A percentile compares a stretch with the other conserved stretches of the same genome.
Evolutionary conservation across 352 stramenopile genomes (phyloP).

Genomic region (Phytophthora citricola): DNA sequence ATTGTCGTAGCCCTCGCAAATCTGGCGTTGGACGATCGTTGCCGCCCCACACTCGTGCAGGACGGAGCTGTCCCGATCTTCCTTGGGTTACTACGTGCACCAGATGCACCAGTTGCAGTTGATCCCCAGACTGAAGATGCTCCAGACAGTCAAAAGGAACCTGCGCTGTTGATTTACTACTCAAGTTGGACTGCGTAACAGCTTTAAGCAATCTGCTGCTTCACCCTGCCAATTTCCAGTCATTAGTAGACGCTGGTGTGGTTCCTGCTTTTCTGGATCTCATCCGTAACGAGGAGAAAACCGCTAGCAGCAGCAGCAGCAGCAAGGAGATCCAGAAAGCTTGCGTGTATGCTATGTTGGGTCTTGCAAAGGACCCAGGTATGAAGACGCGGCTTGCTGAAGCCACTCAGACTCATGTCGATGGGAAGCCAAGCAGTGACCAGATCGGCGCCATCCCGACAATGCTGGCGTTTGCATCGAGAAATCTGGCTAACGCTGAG

Average conservation of each 20-base stretch:
- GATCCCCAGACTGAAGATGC: slow-evolving; percentile 15
- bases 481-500: slow-evolving; percentile 61
- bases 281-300: slow-evolving; percentile 46
- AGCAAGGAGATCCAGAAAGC: slow-evolving; percentile 79
- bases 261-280: slow-evolving; percentile 70
- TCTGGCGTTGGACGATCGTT: slow-evolving; percentile 76
- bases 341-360: slow-evolving; percentile 83
- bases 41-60: slow-evolving; percentile 61
- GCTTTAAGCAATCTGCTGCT: slow-evolving; percentile 85
- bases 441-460: slow-evolving; percentile 62
- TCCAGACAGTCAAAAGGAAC: slow-evolving; percentile 28
- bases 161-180: slow-evolving; percentile 41
- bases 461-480: slow-evolving; percentile 72
- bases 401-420: slow-evolving; percentile 32
- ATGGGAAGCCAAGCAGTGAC: slow-evolving; percentile 29
- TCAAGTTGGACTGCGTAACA: slow-evolving; percentile 84
- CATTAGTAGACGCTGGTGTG: slow-evolving; percentile 81
- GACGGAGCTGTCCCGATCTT: slow-evolving; percentile 68
- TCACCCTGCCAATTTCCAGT: slow-evolving; percentile 78
- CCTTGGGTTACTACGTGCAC: slow-evolving; percentile 52
- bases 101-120: slow-evolving; percentile 3
- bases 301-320: slow-evolving; percentile 30
- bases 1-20: slow-evolving; percentile 75
- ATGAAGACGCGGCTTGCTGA: slow-evolving; percentile 80
- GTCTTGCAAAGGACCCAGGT: slow-evolving; percentile 64